These are phyloP conservation scores for Floccularia luteovirens DNA, from an alignment of 768 basidiomycete genomes.

Conservation along the genomic window DNA sequence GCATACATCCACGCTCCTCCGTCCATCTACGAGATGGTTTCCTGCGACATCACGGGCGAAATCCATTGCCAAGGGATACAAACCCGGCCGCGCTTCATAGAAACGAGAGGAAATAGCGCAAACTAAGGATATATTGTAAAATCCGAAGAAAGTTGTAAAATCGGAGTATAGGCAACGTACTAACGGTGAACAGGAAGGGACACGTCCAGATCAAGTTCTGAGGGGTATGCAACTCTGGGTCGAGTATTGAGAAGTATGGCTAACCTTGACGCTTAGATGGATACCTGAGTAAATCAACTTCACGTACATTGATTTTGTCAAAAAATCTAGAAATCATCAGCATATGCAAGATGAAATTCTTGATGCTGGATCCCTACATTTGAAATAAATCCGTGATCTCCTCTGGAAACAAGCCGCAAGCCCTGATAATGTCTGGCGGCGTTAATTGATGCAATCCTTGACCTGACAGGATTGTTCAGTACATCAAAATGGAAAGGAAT, in stretches of 20 bases:
- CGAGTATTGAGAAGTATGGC: constrained; percentile 53
- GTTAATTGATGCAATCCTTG: constrained; percentile 12
- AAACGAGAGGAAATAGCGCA: constrained; percentile 67
- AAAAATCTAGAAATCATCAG: constrained; percentile 31
- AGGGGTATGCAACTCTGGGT: constrained; percentile 48
- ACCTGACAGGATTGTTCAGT: constrained; percentile 1
- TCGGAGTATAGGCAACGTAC: constrained; percentile 30
- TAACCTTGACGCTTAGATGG: constrained; percentile 17
- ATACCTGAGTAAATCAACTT: background rate
- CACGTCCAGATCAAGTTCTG: constrained; percentile 42
- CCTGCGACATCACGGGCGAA: constrained; percentile 58
- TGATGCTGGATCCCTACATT: constrained; percentile 27
- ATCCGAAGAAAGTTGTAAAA: background rate
- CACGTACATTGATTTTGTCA: constrained; percentile 42
- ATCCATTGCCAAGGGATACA: constrained; percentile 52
- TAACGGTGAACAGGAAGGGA: constrained; percentile 55
- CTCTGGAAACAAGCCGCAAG: constrained; percentile 39
- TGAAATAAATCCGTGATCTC: constrained; percentile 45
- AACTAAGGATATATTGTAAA: constrained; percentile 26
- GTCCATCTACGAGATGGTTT: constrained; percentile 49
- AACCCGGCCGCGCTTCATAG: constrained; percentile 43
- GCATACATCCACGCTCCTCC: constrained; percentile 66
- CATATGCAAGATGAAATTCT: background rate
- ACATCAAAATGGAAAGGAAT: constrained; percentile 2
- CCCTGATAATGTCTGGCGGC: constrained; percentile 38